These are phyloP conservation scores for Lyophyllum decastes DNA, from an alignment of 768 basidiomycete genomes.

Conservation along the genomic window DNA sequence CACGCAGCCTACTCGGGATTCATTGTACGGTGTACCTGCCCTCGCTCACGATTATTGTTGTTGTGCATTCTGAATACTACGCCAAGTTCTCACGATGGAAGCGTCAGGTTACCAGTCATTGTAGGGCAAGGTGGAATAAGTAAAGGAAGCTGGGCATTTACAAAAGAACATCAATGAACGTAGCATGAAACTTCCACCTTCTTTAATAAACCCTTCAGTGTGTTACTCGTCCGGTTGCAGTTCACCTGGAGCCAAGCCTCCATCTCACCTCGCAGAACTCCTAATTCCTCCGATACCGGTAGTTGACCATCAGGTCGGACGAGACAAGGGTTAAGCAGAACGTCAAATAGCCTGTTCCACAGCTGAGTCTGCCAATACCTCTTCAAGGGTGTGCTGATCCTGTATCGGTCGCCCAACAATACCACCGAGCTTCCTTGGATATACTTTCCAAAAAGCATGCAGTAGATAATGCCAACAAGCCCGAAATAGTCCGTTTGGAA, in stretches of 20 bases:
- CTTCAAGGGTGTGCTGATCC: constrained; percentile 78
- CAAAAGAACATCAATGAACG: constrained; percentile 19
- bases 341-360: constrained; percentile 83
- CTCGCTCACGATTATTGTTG: constrained; percentile 29
- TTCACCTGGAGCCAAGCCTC: constrained; percentile 85
- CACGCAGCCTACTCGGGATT: constrained; percentile 17
- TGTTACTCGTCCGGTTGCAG: constrained; percentile 82
- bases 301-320: constrained; percentile 57
- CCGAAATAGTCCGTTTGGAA: constrained; percentile 97
- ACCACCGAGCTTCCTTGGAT: constrained; percentile 71
- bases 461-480: constrained; percentile 91
- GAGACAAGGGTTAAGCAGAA: constrained; percentile 80
- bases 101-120: neutral
- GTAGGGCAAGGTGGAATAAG: no score
- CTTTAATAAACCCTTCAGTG: constrained; percentile 79
- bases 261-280: constrained; percentile 72
- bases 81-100: constrained; percentile 19
- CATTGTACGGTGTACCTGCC: constrained; percentile 14
- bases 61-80: constrained; percentile 38
- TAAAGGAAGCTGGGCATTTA: no score
- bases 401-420: constrained; percentile 45
- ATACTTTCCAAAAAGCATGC: constrained; percentile 96
- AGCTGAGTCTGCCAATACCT: constrained; percentile 94
- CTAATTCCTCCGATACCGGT: constrained; percentile 75
- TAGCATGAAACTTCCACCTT: constrained; percentile 70